Percentiles rank a stretch among this genome's conserved stretches.
phyloP scores from a whole-genome alignment of 495 filamentous ascomycete genomes.

The Penicillium atrosanguineum region DNA sequence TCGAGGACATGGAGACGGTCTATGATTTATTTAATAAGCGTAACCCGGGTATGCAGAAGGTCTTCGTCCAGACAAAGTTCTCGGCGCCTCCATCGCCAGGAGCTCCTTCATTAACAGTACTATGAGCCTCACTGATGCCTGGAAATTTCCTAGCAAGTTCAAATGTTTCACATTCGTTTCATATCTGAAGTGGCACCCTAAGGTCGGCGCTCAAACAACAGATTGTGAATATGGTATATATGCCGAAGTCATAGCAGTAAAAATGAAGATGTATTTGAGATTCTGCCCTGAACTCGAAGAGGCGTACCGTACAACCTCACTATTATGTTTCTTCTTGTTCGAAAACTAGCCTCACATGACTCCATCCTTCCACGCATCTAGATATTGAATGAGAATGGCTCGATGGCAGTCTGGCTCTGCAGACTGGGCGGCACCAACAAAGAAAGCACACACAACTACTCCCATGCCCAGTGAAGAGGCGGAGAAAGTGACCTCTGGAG shows the following conservation, averaged over 20 bases:
- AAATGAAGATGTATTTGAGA: too few relatives aligned
- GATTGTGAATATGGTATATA: background rate
- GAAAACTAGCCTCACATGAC: too few relatives aligned
- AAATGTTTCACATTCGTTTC: background rate
- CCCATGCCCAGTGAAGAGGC: too few relatives aligned
- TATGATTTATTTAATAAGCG: slow-evolving; percentile 66
- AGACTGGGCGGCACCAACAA: too few relatives aligned
- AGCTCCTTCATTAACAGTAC: slow-evolving; percentile 44
- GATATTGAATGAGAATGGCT: too few relatives aligned
- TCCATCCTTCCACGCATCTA: too few relatives aligned
- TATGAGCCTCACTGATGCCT: slow-evolving; percentile 2
- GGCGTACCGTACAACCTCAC: too few relatives aligned
- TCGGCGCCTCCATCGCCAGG: slow-evolving; percentile 51
- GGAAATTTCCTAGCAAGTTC: background rate
- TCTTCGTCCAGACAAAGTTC: slow-evolving; percentile 61
- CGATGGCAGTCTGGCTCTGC: too few relatives aligned
- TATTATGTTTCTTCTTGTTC: too few relatives aligned
- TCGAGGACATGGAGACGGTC: slow-evolving; percentile 66
- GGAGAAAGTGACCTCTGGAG: too few relatives aligned
- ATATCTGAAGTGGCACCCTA: background rate
- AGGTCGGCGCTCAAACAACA: background rate
- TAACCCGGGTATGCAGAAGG: slow-evolving; percentile 63
- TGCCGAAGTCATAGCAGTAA: background rate
- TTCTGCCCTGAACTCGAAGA: too few relatives aligned
- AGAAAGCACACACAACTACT: too few relatives aligned